Conservation (phyloP, 1,284 basidiomycete species). For the Lentinus polychrous region DNA sequence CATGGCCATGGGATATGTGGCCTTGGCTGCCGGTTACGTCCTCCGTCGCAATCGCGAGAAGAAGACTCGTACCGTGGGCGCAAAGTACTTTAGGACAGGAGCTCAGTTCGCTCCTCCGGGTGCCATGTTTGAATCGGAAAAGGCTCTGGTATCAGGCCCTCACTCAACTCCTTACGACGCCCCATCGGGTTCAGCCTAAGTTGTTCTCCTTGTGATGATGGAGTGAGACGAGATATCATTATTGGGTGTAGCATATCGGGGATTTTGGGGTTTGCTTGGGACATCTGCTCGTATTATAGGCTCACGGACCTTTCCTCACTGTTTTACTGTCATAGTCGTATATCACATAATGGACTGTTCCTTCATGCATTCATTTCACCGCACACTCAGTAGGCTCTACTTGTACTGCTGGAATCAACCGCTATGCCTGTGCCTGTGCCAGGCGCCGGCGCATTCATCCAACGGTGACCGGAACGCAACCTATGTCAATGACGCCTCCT, state of each 20-base stretch:
- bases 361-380: too few species aligned
- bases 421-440: too few species aligned
- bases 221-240: too few species aligned
- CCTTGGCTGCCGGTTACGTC: slow-evolving; percentile 8
- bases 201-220: background rate
- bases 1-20: slow-evolving; percentile 11
- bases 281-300: too few species aligned
- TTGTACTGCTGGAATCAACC: too few species aligned
- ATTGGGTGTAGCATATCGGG: too few species aligned
- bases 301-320: too few species aligned
- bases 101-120: slow-evolving; percentile 11
- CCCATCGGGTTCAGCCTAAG: background rate
- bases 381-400: too few species aligned
- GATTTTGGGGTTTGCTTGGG: too few species aligned
- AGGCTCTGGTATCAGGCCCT: background rate
- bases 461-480: background rate
- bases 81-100: slow-evolving; percentile 11
- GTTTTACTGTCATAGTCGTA: too few species aligned
- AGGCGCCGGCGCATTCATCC: background rate
- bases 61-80: slow-evolving; percentile 1
- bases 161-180: slow-evolving; percentile 2
- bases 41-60: slow-evolving; percentile 3
- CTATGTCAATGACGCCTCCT: background rate
- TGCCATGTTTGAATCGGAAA: background rate
- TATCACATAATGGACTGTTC: too few species aligned